These are phyloP conservation scores for Alnus glutinosa DNA, from an alignment of 306 rosid genomes.

Conservation along the genomic window DNA sequence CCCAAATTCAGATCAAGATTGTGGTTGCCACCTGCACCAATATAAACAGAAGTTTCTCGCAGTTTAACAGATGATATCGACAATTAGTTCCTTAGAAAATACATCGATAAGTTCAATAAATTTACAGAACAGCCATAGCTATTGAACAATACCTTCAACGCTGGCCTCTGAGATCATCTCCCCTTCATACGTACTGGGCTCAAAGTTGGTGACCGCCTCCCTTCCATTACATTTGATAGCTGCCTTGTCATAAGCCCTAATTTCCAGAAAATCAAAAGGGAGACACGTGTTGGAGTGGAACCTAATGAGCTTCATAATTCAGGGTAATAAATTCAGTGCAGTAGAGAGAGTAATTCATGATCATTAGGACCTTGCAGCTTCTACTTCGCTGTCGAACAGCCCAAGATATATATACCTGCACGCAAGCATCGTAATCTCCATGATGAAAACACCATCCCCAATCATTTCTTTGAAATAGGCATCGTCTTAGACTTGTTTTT, in stretches of 20 bases:
- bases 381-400: slow-evolving; percentile 99
- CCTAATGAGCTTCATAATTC: slow-evolving; percentile 73
- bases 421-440: slow-evolving; percentile 87
- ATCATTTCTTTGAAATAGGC: slow-evolving; percentile 63
- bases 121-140: neutral
- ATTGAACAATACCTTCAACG: slow-evolving; percentile 50
- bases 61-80: neutral
- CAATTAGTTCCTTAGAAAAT: slow-evolving; percentile 12
- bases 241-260: slow-evolving; percentile 98
- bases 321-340: slow-evolving; percentile 70
- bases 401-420: slow-evolving; percentile 99
- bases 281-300: slow-evolving; percentile 69
- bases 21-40: slow-evolving; percentile 56
- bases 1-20: slow-evolving; percentile 94
- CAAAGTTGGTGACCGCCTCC: slow-evolving; percentile 98
- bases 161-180: slow-evolving; percentile 54
- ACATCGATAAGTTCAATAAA: slow-evolving; percentile 8
- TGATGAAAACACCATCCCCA: slow-evolving; percentile 82
- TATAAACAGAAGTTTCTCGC: slow-evolving; percentile 6
- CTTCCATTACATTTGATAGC: slow-evolving; percentile 96
- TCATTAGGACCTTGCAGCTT: slow-evolving; percentile 99
- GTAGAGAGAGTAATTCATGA: slow-evolving; percentile 86
- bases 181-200: slow-evolving; percentile 73
- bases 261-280: slow-evolving; percentile 84
- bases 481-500: slow-evolving; percentile 50